Conservation (phyloP, 306 rosid genomes). For the Dalbergia cultrata region DNA sequence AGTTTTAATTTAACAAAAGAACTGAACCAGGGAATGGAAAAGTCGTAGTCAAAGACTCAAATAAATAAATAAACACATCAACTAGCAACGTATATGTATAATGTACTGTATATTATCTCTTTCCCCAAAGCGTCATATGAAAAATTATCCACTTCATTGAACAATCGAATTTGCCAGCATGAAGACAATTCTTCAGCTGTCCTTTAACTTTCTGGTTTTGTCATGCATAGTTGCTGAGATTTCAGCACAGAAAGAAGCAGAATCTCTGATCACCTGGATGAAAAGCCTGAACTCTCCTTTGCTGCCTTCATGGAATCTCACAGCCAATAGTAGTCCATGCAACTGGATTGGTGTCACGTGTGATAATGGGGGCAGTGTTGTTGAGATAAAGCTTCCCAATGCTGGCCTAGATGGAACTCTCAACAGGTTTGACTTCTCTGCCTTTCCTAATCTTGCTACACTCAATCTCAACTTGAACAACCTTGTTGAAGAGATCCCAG, state of each 20-base stretch:
- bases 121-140: not conserved
- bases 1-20: not conserved
- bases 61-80: not conserved
- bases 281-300: constrained; percentile 43
- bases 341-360: constrained; percentile 43
- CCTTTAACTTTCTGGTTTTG: constrained; percentile 20
- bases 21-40: not conserved
- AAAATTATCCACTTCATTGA: not conserved
- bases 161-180: constrained; percentile 8
- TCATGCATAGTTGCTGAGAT: not conserved
- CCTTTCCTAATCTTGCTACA: constrained; percentile 43
- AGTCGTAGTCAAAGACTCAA: not conserved
- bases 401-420: constrained; percentile 42
- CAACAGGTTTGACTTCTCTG: constrained; percentile 49
- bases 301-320: constrained; percentile 40
- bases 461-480: constrained; percentile 42
- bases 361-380: constrained; percentile 33
- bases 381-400: constrained; percentile 41
- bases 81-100: not conserved
- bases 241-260: constrained; percentile 48
- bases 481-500: constrained; percentile 40
- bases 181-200: constrained; percentile 32
- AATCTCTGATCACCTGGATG: constrained; percentile 42
- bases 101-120: not conserved
- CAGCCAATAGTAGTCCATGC: constrained; percentile 37